A percentile compares a stretch with the other conserved stretches of the same genome.
Evolutionary conservation across 2,329 filamentous ascomycete species (phyloP).

Genomic region (Bipolaris zeicola): DNA sequence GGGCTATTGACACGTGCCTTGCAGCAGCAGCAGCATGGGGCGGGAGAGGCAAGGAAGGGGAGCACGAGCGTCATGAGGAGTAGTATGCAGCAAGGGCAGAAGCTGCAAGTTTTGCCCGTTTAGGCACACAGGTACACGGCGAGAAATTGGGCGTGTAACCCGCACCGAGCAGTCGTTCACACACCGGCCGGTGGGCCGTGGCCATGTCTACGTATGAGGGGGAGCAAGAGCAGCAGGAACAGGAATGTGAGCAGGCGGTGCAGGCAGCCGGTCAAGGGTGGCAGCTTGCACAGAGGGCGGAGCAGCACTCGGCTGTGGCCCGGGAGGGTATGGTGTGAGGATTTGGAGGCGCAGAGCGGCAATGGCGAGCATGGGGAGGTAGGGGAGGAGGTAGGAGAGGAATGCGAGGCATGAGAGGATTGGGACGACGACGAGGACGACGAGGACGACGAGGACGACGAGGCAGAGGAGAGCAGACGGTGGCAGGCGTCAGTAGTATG

Average conservation of each 20-base stretch:
- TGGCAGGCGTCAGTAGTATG: neutral
- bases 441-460: too few relatives aligned
- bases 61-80: constrained; percentile 26
- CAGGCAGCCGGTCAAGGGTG: constrained; percentile 5
- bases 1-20: constrained; percentile 34
- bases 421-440: too few relatives aligned
- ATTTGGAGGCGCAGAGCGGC: neutral
- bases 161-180: constrained; percentile 31
- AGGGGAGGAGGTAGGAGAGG: neutral
- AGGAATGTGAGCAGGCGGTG: constrained; percentile 6
- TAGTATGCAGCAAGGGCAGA: constrained; percentile 28
- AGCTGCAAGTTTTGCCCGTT: constrained; percentile 42
- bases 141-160: constrained; percentile 32
- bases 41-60: constrained; percentile 24
- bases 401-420: neutral
- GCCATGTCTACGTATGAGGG: constrained; percentile 12
- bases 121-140: constrained; percentile 27
- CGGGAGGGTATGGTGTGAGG: neutral
- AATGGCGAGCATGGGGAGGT: neutral
- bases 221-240: too few relatives aligned
- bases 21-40: constrained; percentile 16
- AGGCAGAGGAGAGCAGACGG: too few relatives aligned
- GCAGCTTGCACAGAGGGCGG: constrained; percentile 8
- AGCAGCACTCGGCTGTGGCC: constrained; percentile 5
- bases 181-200: constrained; percentile 25